A percentile compares a stretch with the other conserved stretches of the same genome.
Evolutionary conservation across 257 asterid species (phyloP).

Genomic region (Ballota nigra): DNA sequence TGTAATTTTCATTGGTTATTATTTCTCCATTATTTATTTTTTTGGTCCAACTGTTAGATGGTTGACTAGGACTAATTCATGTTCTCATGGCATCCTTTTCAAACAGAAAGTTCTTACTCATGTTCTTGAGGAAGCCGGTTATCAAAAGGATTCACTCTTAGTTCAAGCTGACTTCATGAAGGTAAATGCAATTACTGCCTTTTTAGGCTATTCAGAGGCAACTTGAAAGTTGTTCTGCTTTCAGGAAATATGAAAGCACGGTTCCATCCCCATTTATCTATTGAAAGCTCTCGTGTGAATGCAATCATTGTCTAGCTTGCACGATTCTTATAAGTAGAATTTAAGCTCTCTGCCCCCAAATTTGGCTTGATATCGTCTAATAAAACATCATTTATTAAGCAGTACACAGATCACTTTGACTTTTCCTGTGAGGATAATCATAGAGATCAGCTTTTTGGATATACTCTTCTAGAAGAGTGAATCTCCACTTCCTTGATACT

Average conservation of each 20-base stretch:
- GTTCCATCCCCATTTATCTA: background rate
- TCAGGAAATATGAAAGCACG: background rate
- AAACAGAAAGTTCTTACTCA: conserved; percentile 63
- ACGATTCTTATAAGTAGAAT: background rate
- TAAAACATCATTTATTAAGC: background rate
- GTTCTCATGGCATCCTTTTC: conserved; percentile 15
- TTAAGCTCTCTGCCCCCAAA: background rate
- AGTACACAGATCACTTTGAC: background rate
- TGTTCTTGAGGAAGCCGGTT: conserved; percentile 94
- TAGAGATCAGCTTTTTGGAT: background rate
- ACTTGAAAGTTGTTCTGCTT: background rate
- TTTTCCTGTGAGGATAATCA: background rate
- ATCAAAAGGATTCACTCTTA: conserved; percentile 56
- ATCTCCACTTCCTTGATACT: background rate
- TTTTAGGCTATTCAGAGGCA: background rate
- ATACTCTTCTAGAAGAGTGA: background rate
- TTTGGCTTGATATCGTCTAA: background rate
- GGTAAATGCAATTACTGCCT: conserved; percentile 37
- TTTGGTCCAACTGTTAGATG: background rate
- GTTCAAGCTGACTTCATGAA: conserved; percentile 75
- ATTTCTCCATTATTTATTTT: conserved; percentile 3
- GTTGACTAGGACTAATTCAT: conserved; percentile 15
- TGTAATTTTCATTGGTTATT: background rate
- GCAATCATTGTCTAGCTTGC: background rate
- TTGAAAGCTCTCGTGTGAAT: background rate